Evolutionary conservation across 495 filamentous ascomycete genomes (phyloP), one percentile per base, ranked within the genome.

Genomic region (Chaetomidium leptoderma): DNA sequence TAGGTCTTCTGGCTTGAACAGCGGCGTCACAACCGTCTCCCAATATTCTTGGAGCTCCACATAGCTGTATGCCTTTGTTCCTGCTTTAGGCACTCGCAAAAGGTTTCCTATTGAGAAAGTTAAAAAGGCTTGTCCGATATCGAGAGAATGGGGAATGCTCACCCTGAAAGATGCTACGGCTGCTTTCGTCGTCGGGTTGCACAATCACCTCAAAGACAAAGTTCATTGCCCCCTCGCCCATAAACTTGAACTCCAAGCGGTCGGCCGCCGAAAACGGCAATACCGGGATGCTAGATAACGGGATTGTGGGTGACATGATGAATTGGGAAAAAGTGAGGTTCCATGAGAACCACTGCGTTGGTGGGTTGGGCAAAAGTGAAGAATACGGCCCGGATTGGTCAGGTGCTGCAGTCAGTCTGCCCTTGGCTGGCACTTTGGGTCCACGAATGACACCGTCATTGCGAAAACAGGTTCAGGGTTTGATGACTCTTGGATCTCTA

Each of bases 221-320:
- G 66, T 91, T 90, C 30, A 87, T 86, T 42, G 85, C 85, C 14
- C 87, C 87, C 67, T 91, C 87, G 2, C 71, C 74, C 1, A 78
- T 65, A 39, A 77, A 70, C 21, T 60, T 60, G 58, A 70, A 74
- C n/a, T 53, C 24, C 26, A 32, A 61, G 23, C 54, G 32, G 11
- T 50, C 44, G 44, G 42, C 39, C 14, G 36, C 35, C 23, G 32
- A 32, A 8, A 16, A 10, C 30, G 53, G 37, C 23, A 52, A 32
- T 7, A 29, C 26, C 4, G 53, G 46, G 14, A 37, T 52, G 23
- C 24, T 26, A 19, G 52, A 32, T n/a, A 51, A 8, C 10, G 23
- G 42, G 30, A 3, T 24, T 11, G 19, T 32, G 29, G 33, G 11
- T 5, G 50, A n/a, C 51, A 55, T 60, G 14, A 17, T 26, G n/a